Conservation (phyloP, 208 protist genomes). For the Kentomonas sorsogonicus region DNA sequence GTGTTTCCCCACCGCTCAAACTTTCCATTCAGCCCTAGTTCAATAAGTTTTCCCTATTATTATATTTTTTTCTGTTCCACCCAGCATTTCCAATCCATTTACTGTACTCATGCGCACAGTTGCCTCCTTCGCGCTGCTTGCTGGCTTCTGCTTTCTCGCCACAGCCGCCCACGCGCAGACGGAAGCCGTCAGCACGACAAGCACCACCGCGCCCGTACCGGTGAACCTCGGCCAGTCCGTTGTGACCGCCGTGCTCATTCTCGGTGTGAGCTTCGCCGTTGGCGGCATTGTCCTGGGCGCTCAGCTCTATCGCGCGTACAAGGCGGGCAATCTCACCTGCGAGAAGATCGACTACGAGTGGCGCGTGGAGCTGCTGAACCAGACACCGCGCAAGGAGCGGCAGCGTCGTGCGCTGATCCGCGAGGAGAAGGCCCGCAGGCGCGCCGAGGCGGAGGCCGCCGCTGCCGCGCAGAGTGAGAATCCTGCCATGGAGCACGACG, state of each 20-base stretch:
- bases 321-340: background rate
- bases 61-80: constrained; percentile 11
- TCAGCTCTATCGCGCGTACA: background rate
- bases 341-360: background rate
- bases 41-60: constrained; percentile 4
- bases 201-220: constrained; percentile 1
- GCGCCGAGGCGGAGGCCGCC: too few species aligned
- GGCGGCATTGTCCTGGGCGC: constrained; percentile 2
- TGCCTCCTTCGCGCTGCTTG: background rate
- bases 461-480: too few species aligned
- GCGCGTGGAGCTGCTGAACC: background rate
- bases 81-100: too few species aligned
- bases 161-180: constrained; percentile 14
- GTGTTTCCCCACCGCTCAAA: background rate
- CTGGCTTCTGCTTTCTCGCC: background rate
- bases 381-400: too few species aligned
- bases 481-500: too few species aligned
- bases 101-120: background rate
- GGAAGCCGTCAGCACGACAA: background rate
- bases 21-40: background rate
- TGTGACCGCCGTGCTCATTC: constrained; percentile 21
- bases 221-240: constrained; percentile 15
- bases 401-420: too few species aligned
- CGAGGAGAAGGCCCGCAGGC: too few species aligned
- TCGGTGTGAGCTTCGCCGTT: constrained; percentile 13